Evolutionary conservation across 1,284 basidiomycete genomes (phyloP).

Genomic region (Cronartium ribicola): DNA sequence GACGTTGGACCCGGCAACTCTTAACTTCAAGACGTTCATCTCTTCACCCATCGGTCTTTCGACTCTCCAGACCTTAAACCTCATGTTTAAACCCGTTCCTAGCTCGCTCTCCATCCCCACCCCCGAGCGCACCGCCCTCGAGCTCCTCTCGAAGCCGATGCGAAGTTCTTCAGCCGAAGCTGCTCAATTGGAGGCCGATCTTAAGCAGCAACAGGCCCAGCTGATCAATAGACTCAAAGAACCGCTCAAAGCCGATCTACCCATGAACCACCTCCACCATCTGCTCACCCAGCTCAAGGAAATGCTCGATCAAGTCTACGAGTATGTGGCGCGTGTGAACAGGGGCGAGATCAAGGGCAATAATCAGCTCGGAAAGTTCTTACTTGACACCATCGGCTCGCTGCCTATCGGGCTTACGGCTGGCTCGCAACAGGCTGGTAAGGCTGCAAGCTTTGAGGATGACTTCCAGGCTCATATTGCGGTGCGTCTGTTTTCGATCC

Average conservation of each 20-base stretch:
- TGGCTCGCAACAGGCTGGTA: constrained; percentile 63
- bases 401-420: constrained; percentile 46
- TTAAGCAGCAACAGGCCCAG: constrained; percentile 14
- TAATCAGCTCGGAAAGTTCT: constrained; percentile 79
- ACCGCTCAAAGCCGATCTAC: constrained; percentile 31
- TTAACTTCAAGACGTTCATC: constrained; percentile 81
- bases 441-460: constrained; percentile 58
- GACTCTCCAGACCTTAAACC: constrained; percentile 47
- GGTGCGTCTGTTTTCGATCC: constrained; percentile 46
- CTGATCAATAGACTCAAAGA: constrained; percentile 32
- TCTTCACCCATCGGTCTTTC: constrained; percentile 51
- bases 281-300: constrained; percentile 64
- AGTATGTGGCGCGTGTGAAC: constrained; percentile 79
- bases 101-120: constrained; percentile 69
- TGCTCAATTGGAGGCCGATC: constrained; percentile 5
- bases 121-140: constrained; percentile 56
- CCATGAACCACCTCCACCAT: constrained; percentile 58
- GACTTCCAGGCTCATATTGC: constrained; percentile 67
- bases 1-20: constrained; percentile 77
- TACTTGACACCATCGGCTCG: constrained; percentile 79
- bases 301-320: constrained; percentile 78
- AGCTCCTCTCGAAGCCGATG: constrained; percentile 77
- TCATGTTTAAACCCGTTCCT: constrained; percentile 47
- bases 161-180: neutral
- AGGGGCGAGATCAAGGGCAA: constrained; percentile 75